Base-by-base conservation (phyloP, 495 filamentous ascomycete genomes). In the Penicillium psychrofluorescens region DNA sequence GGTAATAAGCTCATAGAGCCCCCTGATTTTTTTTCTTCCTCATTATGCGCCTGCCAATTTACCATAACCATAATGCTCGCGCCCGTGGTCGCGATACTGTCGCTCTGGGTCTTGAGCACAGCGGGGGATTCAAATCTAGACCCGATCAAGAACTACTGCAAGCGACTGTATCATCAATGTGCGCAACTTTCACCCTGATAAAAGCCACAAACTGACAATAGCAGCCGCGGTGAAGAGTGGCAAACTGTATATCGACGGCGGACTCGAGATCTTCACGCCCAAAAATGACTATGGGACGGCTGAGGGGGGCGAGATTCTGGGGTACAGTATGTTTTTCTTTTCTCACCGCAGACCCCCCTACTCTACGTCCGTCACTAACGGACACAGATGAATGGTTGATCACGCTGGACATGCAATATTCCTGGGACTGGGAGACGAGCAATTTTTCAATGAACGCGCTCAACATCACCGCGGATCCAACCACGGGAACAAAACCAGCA, bases 361-460 rank as follows among this genome's bases (percentile, higher is more conserved):
- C 47, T 36, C n/a, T 41, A 16, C 48, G 56, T 22, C 56, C 2
- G 29, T 45, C 29, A 43, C 51, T 45, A 29, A 44, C 27, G 1
- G 4, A 27, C 11, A 14, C 41, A 72, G 70, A 71, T 45, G 57
- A 56, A 2, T 59, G 62, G 38, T 32, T 74, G 5, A 54, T 74
- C 13, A 40, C 40, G 8, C 49, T 71, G 11, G 56, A 68, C 29
- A 43, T 72, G 49, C 58, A 40, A 30, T 40, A 40, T 1, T 66
- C 67, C 7, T 72, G 65, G 68, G 55, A 72, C 42, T 71, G 66
- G 68, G 63, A 71, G 35, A 55, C 35, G 10, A 70, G 68, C 41
- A 62, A 22, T 4, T 22, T 67, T 22, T 64, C 64, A 1, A 56
- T 64, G 28, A 55, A 8, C 2, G 44, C 49, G 12, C 6, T 64